A percentile compares a stretch with the other conserved stretches of the same genome.
Conservation (phyloP, 1,139 yeast genomes). For the Suhomyces kunorum region DNA sequence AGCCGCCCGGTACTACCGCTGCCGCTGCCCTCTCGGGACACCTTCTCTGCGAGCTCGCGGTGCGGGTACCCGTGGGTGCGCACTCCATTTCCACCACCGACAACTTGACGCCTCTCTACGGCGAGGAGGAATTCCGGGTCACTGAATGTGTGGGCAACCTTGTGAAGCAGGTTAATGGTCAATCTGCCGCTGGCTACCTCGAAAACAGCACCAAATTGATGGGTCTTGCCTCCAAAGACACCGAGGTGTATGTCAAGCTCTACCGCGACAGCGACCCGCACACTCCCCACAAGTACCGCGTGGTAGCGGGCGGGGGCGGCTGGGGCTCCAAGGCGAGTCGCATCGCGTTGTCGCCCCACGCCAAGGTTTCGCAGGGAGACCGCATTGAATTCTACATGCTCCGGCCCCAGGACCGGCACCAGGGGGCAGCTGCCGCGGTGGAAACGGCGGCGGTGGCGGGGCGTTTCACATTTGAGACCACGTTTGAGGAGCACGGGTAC, state of each 20-base stretch:
- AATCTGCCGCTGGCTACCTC: constrained; percentile 53
- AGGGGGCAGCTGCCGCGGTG: not conserved
- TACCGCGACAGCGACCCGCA: constrained; percentile 20
- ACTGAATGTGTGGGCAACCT: constrained; percentile 53
- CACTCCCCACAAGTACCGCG: constrained; percentile 37
- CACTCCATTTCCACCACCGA: constrained; percentile 20
- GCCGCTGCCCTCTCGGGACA: constrained; percentile 31
- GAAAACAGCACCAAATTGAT: constrained; percentile 44
- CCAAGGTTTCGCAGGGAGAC: constrained; percentile 47
- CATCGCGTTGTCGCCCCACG: constrained; percentile 60
- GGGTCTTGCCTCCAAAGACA: constrained; percentile 46
- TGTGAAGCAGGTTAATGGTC: constrained; percentile 48
- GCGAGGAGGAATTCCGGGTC: constrained; percentile 28
- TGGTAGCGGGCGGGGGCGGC: constrained; percentile 66
- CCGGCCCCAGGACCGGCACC: constrained; percentile 36
- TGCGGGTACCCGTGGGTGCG: constrained; percentile 24
- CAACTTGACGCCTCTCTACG: constrained; percentile 38
- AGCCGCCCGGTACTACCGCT: constrained; percentile 17
- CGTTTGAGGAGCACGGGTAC: constrained; percentile 28
- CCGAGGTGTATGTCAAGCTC: constrained; percentile 49
- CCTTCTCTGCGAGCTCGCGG: constrained; percentile 31
- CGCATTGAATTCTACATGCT: constrained; percentile 50
- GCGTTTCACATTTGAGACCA: constrained; percentile 29
- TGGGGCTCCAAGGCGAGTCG: constrained; percentile 67
- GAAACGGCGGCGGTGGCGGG: not conserved